These are phyloP conservation scores for Diaporthe velutina DNA, from an alignment of 2,329 filamentous ascomycete genomes.

Conservation along the genomic window DNA sequence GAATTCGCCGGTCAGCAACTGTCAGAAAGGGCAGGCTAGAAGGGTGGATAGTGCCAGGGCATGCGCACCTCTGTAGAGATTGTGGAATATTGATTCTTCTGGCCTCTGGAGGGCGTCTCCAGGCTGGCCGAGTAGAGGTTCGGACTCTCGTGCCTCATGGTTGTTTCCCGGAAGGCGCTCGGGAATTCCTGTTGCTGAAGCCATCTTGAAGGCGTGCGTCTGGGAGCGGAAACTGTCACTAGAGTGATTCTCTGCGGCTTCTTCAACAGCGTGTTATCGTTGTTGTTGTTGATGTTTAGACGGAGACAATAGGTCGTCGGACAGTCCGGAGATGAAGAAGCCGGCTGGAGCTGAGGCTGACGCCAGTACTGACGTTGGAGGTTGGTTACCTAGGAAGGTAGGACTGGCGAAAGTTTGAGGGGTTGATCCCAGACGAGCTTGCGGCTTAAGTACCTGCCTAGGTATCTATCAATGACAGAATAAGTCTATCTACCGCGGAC, in stretches of 20 bases:
- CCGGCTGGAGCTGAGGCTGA: background rate
- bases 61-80: slow-evolving; percentile 78
- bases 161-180: slow-evolving; percentile 58
- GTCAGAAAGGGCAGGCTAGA: slow-evolving; percentile 29
- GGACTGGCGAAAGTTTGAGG: background rate
- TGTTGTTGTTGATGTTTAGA: no score
- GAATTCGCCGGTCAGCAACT: slow-evolving; percentile 22
- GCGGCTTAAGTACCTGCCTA: background rate
- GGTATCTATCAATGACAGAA: background rate
- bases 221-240: background rate
- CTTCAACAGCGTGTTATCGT: background rate
- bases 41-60: background rate
- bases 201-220: slow-evolving; percentile 61
- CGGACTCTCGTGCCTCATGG: slow-evolving; percentile 64
- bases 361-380: slow-evolving; percentile 1
- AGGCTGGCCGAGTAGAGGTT: slow-evolving; percentile 77
- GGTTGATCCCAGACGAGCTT: slow-evolving; percentile 20
- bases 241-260: background rate
- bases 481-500: background rate
- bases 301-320: background rate
- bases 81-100: slow-evolving; percentile 73
- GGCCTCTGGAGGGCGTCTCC: slow-evolving; percentile 81
- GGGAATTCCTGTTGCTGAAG: slow-evolving; percentile 77
- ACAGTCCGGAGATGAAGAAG: background rate
- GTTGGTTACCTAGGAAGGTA: slow-evolving; percentile 4